phyloP scores from a whole-genome alignment of 345 rosid species.

The Combretum micranthum region DNA sequence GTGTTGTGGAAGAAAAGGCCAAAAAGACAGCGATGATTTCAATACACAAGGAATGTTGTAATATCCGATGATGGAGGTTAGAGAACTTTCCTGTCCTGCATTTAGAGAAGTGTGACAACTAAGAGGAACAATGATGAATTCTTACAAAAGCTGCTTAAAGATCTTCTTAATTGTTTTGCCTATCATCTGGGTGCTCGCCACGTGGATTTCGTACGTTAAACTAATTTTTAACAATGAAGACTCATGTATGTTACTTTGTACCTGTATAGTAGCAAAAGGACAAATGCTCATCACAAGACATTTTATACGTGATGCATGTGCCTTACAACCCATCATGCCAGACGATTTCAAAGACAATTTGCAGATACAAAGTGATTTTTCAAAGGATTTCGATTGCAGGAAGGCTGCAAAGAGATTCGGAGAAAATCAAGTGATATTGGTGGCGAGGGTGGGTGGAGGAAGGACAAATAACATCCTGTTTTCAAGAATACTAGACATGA shows the following conservation, averaged over 20 bases:
- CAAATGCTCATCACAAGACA: constrained; percentile 3
- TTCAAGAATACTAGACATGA: too few relatives aligned
- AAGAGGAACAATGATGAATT: constrained; percentile 8
- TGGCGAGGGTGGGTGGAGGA: too few relatives aligned
- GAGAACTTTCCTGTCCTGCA: background rate
- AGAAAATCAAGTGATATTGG: too few relatives aligned
- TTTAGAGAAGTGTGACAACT: background rate
- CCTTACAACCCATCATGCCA: constrained; percentile 18
- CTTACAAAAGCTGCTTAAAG: background rate
- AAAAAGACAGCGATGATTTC: constrained; percentile 22
- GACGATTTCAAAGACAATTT: background rate
- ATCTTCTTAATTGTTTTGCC: constrained; percentile 9
- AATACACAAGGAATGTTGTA: constrained; percentile 23
- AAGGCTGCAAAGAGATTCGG: too few relatives aligned
- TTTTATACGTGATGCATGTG: constrained; percentile 16
- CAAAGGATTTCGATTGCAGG: constrained; percentile 1
- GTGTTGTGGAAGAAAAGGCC: constrained; percentile 15
- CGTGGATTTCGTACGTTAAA: constrained; percentile 11
- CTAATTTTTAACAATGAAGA: constrained; percentile 1
- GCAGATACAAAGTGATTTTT: constrained; percentile 24
- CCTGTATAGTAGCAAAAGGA: constrained; percentile 9
- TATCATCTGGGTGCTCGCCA: constrained; percentile 21
- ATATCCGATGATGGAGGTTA: constrained; percentile 19
- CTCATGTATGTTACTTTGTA: background rate
- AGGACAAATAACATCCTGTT: too few relatives aligned